Base-by-base conservation (phyloP, 1,139 yeast species). In the Taphrina communis region DNA sequence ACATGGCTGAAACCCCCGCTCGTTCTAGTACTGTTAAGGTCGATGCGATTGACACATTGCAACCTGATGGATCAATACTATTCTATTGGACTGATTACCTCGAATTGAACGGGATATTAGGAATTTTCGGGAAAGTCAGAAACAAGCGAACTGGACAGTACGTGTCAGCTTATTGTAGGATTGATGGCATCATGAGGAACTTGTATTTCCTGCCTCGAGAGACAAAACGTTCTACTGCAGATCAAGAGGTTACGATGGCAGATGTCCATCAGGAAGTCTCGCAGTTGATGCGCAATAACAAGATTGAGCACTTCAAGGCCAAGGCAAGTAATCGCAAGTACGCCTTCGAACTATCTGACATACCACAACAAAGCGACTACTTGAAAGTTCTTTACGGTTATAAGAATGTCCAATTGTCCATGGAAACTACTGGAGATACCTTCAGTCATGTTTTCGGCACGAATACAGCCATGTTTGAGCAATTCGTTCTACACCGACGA, bases 71-170 rank as follows among this genome's bases (percentile, higher is more conserved):
- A 63, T 76, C 83, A 2, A 83, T 92, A 75, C 84, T 85, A 74
- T 87, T 94, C 87, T 94, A 84, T 76, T 95, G 98, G 98, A 80
- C 89, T 51, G 99, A 95, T 77, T 92, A 87, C 77, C 83, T 89
- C 57, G 98, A 94, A 76, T 85, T 88, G 25, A 91, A 88, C 70
- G 84, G 84, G 72, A 80, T 87, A 0, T 79, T 95, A 56, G 79
- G 91, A 19, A 81, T 94, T n/a, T 94, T 89, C 76, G 99, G 99
- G 66, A 92, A 92, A 76, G 83, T 88, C 9, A 80, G 82, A 71
- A 83, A 92, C 68, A 87, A 75, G 12, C 71, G 72, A 41, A 71
- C 75, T 4, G 74, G 75, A 21, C 81, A 82, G 17, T 77, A 84
- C 50, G 89, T 88, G 2, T 89, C 97, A 1, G 91, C 90, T 21